These are phyloP conservation scores for Wickerhamiella bombiphila DNA, from an alignment of 805 yeast species.

Conservation along the genomic window DNA sequence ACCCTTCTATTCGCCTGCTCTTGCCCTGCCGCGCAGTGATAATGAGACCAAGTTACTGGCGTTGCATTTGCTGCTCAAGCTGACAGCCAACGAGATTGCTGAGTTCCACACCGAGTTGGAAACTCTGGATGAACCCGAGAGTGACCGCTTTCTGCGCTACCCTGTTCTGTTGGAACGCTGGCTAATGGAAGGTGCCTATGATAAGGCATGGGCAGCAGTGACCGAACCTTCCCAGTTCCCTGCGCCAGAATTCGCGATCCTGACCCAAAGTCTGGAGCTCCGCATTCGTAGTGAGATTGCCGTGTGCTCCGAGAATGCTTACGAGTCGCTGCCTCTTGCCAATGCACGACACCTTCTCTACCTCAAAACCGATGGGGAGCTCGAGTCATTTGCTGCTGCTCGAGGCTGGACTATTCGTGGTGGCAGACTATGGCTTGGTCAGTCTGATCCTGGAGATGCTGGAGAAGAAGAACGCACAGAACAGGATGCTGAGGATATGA, in stretches of 20 bases:
- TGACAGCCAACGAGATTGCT: conserved; percentile 73
- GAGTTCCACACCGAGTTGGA: conserved; percentile 86
- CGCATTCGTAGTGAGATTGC: conserved; percentile 83
- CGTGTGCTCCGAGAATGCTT: conserved; percentile 65
- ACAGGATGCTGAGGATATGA: conserved; percentile 30
- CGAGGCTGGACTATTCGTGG: conserved; percentile 48
- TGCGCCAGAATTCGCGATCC: conserved; percentile 62
- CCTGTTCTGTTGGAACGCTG: conserved; percentile 84
- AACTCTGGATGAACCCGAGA: conserved; percentile 38
- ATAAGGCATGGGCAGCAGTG: conserved; percentile 70
- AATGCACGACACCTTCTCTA: conserved; percentile 74
- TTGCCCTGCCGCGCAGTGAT: conserved; percentile 32
- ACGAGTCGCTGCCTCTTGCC: conserved; percentile 57
- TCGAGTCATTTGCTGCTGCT: conserved; percentile 34
- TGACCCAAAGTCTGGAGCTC: conserved; percentile 57
- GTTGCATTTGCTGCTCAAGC: conserved; percentile 56
- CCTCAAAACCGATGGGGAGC: conserved; percentile 41
- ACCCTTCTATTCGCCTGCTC: conserved; percentile 48
- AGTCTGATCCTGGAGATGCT: conserved; percentile 33
- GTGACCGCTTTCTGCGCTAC: conserved; percentile 58
- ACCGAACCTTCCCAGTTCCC: conserved; percentile 35
- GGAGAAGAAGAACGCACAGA: conserved; percentile 27
- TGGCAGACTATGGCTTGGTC: conserved; percentile 31
- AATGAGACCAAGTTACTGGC: conserved; percentile 64
- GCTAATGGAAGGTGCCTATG: conserved; percentile 94